Evolutionary conservation across 371 early-diverging fungal genomes (phyloP), one percentile per base, ranked within the genome.

Genomic region (Actinomortierella wolfii): DNA sequence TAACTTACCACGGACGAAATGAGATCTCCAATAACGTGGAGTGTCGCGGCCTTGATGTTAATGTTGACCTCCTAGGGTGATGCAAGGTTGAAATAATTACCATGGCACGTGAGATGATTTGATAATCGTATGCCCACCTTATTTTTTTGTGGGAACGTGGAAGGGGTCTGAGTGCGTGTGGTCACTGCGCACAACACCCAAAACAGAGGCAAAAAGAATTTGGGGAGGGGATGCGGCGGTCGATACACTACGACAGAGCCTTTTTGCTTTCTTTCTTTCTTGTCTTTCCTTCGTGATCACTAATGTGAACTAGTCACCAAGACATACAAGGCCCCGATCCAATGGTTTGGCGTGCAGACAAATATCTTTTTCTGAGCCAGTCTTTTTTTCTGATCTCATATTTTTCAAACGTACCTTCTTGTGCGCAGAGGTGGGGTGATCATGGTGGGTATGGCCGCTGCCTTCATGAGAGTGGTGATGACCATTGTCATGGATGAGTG

Each of bases 1-100:
- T 18, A 18, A 67, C 74, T 41, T 61, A 68, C 66, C 47, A 92
- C 76, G 15, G 93, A 92, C 6, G 89, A 89, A 28, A 94, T 79
- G 29, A 94, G 73, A 74, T 96, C 96, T 15, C 94, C 94, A 51
- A 96, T 76, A 18, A 93, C 93, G 77, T 96, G 94, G 56, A 89
- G 78, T 9, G 86, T 83, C 9, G 91, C 89, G 23, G 92, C 88
- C 61, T 86, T 79, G 42, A 92, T 79, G 59, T 90, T 91, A 62
- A 92, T 81, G 61, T 89, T 91, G 24, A 77, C 52, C 68, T 83
- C 81, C 82, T 83, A 68, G 51, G 21, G 34, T 40, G 2, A 39
- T 50, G 46, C 23, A 29, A 51, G 23, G n/a, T n/a, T n/a, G n/a
- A n/a, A n/a, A 51, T 42, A 21, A 23, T 41, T 43, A 34, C 18